Evolutionary conservation across 176 grass and related monocot genomes (phyloP), one percentile per base, ranked within the genome.

Genomic region (Echinochloa phyllopogon): DNA sequence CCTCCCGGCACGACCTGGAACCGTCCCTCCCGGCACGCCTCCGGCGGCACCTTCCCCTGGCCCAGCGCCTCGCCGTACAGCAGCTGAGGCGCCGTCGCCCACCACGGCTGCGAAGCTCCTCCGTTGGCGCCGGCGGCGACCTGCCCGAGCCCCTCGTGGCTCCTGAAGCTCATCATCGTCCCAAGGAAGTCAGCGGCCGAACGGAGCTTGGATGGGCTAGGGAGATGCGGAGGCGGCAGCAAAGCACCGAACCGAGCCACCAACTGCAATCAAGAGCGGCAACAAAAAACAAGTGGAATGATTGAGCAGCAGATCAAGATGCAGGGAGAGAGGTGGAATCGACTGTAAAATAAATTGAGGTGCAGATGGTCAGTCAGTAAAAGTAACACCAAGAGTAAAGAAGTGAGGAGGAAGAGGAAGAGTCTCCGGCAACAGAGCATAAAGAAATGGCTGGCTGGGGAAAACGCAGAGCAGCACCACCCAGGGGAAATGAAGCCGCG

Each of bases 61-160:
- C 56, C 90, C 69, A 80, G 23, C 38, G 83, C 69, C 75, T 92
- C 86, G 1, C 90, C 82, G 82, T 83, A 89, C 78, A 91, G 69
- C 81, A 89, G 90, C 68, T 66, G 64, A 3, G 50, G 37, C 59
- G 74, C n/a, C 21, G 79, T 86, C 6, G 82, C 56, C 94, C 90
- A 92, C 92, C 90, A 97, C 29, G 90, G 86, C 45, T 87, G 10
- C 33, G 86, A 23, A 17, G 84, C 71, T n/a, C 69, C 87, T 20
- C 83, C 83, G 23, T 51, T 29, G 59, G 57, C 33, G 47, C 0
- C 56, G 12, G 65, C 50, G 15, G 82, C 82, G 56, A 59, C 44
- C 77, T 77, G 83, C 16, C 59, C 74, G 3, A 83, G 67, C 38
- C 74, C 84, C 11, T 83, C 88, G 7, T 90, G 74, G 84, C 69